Conservation (phyloP, 2,329 filamentous ascomycete species). For the Botryosphaeria agaves region DNA sequence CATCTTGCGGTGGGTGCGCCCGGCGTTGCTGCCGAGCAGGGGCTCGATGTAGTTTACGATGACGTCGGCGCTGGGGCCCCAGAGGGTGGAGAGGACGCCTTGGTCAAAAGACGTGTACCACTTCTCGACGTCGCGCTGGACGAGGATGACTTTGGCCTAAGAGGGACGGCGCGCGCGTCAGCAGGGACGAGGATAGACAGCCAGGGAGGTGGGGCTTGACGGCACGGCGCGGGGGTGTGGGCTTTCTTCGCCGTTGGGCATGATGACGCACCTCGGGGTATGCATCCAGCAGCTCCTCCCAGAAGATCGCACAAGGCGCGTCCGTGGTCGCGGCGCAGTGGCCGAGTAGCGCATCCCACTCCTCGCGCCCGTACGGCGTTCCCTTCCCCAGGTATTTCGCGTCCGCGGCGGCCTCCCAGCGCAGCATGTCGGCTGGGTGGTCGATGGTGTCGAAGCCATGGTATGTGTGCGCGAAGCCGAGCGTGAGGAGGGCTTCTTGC, state of each 20-base stretch:
- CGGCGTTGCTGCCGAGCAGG: neutral
- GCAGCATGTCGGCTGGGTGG: conserved; percentile 6
- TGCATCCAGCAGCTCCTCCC: conserved; percentile 14
- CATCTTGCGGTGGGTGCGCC: neutral
- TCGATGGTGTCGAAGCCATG: conserved; percentile 9
- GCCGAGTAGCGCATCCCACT: conserved; percentile 16
- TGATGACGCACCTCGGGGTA: conserved; percentile 8
- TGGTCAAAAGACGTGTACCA: conserved; percentile 1
- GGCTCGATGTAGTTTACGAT: neutral
- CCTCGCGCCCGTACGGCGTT: conserved; percentile 4
- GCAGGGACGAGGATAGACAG: neutral
- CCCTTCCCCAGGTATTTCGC: conserved; percentile 7
- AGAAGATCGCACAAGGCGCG: conserved; percentile 15
- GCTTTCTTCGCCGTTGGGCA: too few relatives aligned
- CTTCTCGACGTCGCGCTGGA: conserved; percentile 1
- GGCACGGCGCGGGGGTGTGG: too few relatives aligned
- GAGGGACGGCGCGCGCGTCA: neutral
- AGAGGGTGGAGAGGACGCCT: neutral
- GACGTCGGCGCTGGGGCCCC: neutral
- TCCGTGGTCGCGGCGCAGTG: conserved; percentile 16
- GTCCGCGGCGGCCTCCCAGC: conserved; percentile 9
- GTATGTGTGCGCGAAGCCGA: conserved; percentile 7
- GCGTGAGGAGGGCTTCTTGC: conserved; percentile 6
- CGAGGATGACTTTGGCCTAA: conserved; percentile 1
- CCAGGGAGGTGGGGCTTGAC: too few relatives aligned